phyloP scores from a whole-genome alignment of 257 asterid species.

The Rauvolfia tetraphylla region DNA sequence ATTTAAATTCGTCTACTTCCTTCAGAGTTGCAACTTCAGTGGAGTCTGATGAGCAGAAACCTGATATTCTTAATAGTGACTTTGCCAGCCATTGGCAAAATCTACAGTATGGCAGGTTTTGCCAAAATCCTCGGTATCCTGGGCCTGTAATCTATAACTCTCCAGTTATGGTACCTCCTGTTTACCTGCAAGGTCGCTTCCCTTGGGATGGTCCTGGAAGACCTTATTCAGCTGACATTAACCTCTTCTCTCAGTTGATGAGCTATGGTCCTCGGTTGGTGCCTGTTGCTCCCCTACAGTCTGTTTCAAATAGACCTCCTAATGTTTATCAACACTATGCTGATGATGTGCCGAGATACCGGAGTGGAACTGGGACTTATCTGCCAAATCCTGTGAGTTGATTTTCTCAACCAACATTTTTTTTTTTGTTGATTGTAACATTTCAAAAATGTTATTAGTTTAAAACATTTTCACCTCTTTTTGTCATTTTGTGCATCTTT shows the following conservation, averaged over 20 bases:
- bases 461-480: background rate
- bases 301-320: slow-evolving; percentile 62
- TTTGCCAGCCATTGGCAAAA: slow-evolving; percentile 90
- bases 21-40: slow-evolving; percentile 41
- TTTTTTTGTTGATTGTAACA: background rate
- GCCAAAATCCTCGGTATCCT: slow-evolving; percentile 60
- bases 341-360: slow-evolving; percentile 81
- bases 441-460: background rate
- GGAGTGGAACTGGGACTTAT: slow-evolving; percentile 96
- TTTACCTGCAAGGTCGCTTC: slow-evolving; percentile 63
- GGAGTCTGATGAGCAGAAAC: slow-evolving; percentile 46
- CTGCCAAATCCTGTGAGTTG: slow-evolving; percentile 93
- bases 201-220: slow-evolving; percentile 85
- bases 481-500: background rate
- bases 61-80: slow-evolving; percentile 88
- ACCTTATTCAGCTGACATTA: slow-evolving; percentile 58
- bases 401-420: slow-evolving; percentile 7
- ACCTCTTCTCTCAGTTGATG: slow-evolving; percentile 61
- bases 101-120: slow-evolving; percentile 80
- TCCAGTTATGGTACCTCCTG: slow-evolving; percentile 82
- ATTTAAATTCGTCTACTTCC: slow-evolving; percentile 40
- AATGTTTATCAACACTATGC: slow-evolving; percentile 57
- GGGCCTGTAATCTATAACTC: slow-evolving; percentile 66
- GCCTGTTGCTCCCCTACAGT: slow-evolving; percentile 64
- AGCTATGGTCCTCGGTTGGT: slow-evolving; percentile 63